Base-by-base conservation (phyloP, 2,329 filamentous ascomycete genomes). In the Bretziella fagacearum region DNA sequence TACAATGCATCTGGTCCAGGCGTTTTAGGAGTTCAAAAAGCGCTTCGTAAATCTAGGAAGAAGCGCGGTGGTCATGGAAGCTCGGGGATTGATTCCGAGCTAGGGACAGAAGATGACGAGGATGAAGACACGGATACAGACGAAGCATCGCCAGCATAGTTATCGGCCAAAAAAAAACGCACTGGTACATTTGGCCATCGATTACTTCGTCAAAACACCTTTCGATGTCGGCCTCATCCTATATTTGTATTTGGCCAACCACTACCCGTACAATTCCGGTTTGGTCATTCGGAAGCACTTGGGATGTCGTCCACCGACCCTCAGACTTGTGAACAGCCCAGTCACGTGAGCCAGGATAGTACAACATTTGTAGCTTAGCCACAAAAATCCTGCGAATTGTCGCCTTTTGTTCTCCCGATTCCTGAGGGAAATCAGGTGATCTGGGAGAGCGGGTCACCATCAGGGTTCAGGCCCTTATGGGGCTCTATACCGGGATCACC, bases 111-210 rank as follows among this genome's bases (percentile, higher is more conserved):
- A 53, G 65, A 67, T 52, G 58, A 57, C 56, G 71, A 73, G 61
- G 64, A 63, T 60, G 77, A 82, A 57, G 79, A 80, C 51, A 69
- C 72, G 58, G 74, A 78, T 48, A 72, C 73, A 26, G 47, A 49
- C n/a, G 23, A 22, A 44, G 15, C 11, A 36, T 15, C 11, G 18
- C 18, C 13, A 25, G 11, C 6, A 33, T 33, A 5, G 11, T 5
- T n/a, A 6, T 6, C 5, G 5, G 30, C 5, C 13, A 6, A 20
- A 15, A 15, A 37, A 37, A 37, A 37, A 37, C 15, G 35, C 1
- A 25, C 4, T n/a, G n/a, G n/a, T n/a, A n/a, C n/a, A n/a, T n/a
- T n/a, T n/a, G n/a, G n/a, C n/a, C n/a, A n/a, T n/a, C n/a, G n/a
- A n/a, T n/a, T n/a, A n/a, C n/a, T n/a, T n/a, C n/a, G n/a, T n/a